phyloP scores from a whole-genome alignment of 164 flowering plant genomes.

The Piper betle region DNA sequence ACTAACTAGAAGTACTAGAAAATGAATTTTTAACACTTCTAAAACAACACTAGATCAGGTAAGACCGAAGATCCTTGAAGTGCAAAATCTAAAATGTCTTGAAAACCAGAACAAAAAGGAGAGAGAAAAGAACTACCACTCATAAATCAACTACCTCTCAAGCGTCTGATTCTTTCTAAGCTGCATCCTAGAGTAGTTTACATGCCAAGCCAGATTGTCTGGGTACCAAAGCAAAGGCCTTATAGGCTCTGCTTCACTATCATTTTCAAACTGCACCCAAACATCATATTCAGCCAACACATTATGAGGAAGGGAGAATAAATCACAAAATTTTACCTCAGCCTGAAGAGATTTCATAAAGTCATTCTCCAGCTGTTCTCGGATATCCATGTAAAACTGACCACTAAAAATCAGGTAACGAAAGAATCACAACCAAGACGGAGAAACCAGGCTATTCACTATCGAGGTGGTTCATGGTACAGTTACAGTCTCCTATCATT shows the following conservation, averaged over 20 bases:
- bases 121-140: background rate
- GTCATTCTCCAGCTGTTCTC: conserved; percentile 67
- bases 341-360: conserved; percentile 61
- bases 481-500: too few species aligned
- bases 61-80: too few species aligned
- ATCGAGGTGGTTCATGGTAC: too few species aligned
- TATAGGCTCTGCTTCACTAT: conserved; percentile 49
- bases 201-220: conserved; percentile 92
- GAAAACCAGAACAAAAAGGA: background rate
- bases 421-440: background rate
- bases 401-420: conserved; percentile 40
- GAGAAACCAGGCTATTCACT: background rate
- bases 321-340: conserved; percentile 37
- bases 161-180: conserved; percentile 79
- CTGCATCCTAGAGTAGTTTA: conserved; percentile 87
- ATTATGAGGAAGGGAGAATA: background rate
- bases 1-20: too few species aligned
- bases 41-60: too few species aligned
- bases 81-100: background rate
- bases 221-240: conserved; percentile 97
- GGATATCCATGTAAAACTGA: conserved; percentile 63
- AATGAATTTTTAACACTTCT: too few species aligned
- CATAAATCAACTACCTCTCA: conserved; percentile 38
- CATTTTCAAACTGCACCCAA: conserved; percentile 39
- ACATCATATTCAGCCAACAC: background rate